phyloP scores from a whole-genome alignment of 2,329 filamentous ascomycete species.

The Fusarium tupiense region DNA sequence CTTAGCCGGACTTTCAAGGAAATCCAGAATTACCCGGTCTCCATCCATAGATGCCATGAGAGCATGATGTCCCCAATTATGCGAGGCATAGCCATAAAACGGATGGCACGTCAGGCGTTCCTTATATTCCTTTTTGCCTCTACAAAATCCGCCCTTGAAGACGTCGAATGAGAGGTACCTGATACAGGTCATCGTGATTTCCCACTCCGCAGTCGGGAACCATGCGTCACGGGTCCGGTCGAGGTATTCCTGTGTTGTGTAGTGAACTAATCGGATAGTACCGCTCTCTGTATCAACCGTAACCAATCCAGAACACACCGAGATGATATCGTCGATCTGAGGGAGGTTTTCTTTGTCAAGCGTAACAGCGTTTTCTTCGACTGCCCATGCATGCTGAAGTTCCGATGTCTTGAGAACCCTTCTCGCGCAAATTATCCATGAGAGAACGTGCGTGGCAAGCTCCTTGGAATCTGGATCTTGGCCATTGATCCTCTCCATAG shows the following conservation, averaged over 20 bases:
- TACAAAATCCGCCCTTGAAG: background rate
- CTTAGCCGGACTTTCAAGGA: accelerated
- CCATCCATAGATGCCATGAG: background rate
- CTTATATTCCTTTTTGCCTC: accelerated
- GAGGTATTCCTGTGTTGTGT: background rate
- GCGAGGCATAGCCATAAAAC: accelerated
- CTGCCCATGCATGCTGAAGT: background rate
- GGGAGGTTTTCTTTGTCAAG: background rate
- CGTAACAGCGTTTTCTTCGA: background rate
- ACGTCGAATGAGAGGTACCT: background rate
- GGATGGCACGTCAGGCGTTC: accelerated
- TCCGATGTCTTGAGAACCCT: accelerated
- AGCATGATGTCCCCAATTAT: background rate
- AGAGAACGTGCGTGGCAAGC: background rate
- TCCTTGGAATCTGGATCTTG: accelerated
- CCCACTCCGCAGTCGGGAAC: accelerated
- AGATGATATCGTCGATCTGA: accelerated
- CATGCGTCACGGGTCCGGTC: background rate
- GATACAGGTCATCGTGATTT: background rate
- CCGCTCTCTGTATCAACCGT: background rate
- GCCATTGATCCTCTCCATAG: background rate
- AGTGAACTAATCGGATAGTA: background rate
- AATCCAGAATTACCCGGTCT: accelerated
- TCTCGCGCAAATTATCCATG: background rate
- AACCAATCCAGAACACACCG: background rate